A percentile compares a stretch with the other conserved stretches of the same genome.
These are phyloP conservation scores for Monosporascus sp. DNA, from an alignment of 2,329 filamentous ascomycete species.

Conservation along the genomic window DNA sequence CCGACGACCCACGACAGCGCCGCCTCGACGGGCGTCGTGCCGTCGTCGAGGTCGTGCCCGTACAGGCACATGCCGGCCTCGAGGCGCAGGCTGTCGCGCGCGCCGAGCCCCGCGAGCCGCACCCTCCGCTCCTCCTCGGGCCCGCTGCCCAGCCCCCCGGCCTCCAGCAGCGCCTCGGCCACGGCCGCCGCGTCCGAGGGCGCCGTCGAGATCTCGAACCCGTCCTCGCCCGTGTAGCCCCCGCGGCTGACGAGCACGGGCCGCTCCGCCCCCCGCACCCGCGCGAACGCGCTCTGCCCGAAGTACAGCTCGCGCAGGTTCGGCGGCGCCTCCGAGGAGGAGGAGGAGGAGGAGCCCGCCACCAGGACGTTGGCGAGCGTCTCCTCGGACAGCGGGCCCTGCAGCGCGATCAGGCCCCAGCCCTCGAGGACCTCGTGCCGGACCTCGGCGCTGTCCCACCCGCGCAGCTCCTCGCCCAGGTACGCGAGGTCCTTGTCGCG, in stretches of 20 bases:
- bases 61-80: conserved; percentile 99
- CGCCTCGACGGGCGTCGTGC: conserved; percentile 55
- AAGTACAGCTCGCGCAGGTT: conserved; percentile 72
- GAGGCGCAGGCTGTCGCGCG: conserved; percentile 84
- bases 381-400: conserved; percentile 72
- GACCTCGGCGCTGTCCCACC: conserved; percentile 52
- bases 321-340: conserved; percentile 32
- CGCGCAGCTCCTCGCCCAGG: conserved; percentile 62
- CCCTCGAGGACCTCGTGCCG: conserved; percentile 66
- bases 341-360: conserved; percentile 31
- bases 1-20: conserved; percentile 62
- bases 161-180: conserved; percentile 63
- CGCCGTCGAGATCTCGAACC: conserved; percentile 90
- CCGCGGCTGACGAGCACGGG: conserved; percentile 74
- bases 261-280: conserved; percentile 47
- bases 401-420: conserved; percentile 79
- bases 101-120: conserved; percentile 81
- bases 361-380: conserved; percentile 62
- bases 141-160: conserved; percentile 58
- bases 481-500: conserved; percentile 83
- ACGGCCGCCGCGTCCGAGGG: conserved; percentile 59
- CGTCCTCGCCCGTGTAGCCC: conserved; percentile 96
- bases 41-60: conserved; percentile 90
- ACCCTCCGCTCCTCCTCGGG: conserved; percentile 59
- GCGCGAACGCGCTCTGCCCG: conserved; percentile 65